Conservation (phyloP, 2,329 filamentous ascomycete species). For the Epicoccum nigrum region DNA sequence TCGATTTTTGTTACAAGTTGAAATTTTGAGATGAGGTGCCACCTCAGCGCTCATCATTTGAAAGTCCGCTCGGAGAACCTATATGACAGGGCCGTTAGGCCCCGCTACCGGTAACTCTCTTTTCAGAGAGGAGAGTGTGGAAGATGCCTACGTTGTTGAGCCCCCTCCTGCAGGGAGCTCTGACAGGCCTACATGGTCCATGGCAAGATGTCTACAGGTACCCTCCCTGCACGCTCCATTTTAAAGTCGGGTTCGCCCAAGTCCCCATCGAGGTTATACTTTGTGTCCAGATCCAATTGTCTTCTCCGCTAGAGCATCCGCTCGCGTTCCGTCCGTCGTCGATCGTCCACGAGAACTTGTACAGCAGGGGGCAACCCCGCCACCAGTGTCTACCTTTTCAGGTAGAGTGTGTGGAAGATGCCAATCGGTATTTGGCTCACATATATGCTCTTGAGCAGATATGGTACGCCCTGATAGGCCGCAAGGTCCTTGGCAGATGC, state of each 20-base stretch:
- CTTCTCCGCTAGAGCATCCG: constrained; percentile 11
- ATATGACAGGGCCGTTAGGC: constrained; percentile 26
- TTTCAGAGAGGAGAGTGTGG: constrained; percentile 31
- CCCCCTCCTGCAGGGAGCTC: constrained; percentile 17
- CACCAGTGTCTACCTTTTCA: constrained; percentile 28
- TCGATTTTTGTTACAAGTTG: constrained; percentile 5
- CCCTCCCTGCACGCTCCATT: constrained; percentile 19
- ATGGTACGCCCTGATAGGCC: constrained; percentile 30
- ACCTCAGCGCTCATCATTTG: constrained; percentile 21
- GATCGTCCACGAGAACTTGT: constrained; percentile 23
- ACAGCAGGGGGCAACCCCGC: constrained; percentile 32
- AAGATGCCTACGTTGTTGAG: constrained; percentile 36
- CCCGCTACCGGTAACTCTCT: constrained; percentile 32
- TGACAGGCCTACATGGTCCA: constrained; percentile 31
- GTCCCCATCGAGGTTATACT: constrained; percentile 10
- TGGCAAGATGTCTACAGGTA: constrained; percentile 29
- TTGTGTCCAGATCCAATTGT: constrained; percentile 13
- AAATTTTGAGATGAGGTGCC: constrained; percentile 6
- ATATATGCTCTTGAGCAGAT: constrained; percentile 6
- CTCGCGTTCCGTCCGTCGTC: constrained; percentile 20
- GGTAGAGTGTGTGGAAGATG: constrained; percentile 34
- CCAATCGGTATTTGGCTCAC: constrained; percentile 33
- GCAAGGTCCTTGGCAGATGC: constrained; percentile 33
- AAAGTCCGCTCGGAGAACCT: constrained; percentile 28
- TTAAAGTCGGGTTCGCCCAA: constrained; percentile 16